These are phyloP conservation scores for Calonectria ilicicola DNA, from an alignment of 2,329 filamentous ascomycete genomes.

Conservation along the genomic window DNA sequence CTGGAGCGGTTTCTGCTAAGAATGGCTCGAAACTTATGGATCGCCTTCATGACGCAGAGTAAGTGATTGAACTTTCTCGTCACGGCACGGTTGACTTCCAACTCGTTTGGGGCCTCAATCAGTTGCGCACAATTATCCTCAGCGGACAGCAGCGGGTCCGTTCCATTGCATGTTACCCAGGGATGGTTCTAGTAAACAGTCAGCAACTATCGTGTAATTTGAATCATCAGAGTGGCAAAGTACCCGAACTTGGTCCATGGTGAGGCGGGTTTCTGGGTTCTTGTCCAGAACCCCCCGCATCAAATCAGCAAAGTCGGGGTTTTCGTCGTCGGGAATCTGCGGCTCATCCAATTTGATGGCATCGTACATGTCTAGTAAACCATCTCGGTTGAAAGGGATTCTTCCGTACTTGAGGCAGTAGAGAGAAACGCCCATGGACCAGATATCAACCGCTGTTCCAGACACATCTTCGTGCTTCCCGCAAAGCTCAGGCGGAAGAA, in stretches of 20 bases:
- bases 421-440: slow-evolving; percentile 97
- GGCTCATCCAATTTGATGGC: slow-evolving; percentile 82
- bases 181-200: slow-evolving; percentile 76
- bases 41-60: slow-evolving; percentile 90
- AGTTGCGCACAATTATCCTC: slow-evolving; percentile 89
- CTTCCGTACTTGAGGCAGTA: slow-evolving; percentile 92
- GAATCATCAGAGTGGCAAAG: slow-evolving; percentile 46
- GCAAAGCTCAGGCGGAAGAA: slow-evolving; percentile 93
- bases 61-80: slow-evolving; percentile 90
- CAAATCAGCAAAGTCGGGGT: slow-evolving; percentile 79
- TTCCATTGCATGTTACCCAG: slow-evolving; percentile 89
- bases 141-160: slow-evolving; percentile 80
- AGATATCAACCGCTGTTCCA: slow-evolving; percentile 92
- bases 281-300: slow-evolving; percentile 84
- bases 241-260: slow-evolving; percentile 85
- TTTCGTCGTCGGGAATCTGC: slow-evolving; percentile 71
- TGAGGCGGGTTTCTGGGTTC: slow-evolving; percentile 84
- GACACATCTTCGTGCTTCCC: slow-evolving; percentile 88
- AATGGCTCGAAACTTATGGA: slow-evolving; percentile 86
- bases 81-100: slow-evolving; percentile 91
- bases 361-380: slow-evolving; percentile 88
- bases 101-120: slow-evolving; percentile 86
- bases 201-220: neutral
- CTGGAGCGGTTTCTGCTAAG: slow-evolving; percentile 53
- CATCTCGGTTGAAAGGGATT: slow-evolving; percentile 85